Evolutionary conservation across 768 basidiomycete species (phyloP), one percentile per base, ranked within the genome.

Genomic region (Leucosporidium scottii): DNA sequence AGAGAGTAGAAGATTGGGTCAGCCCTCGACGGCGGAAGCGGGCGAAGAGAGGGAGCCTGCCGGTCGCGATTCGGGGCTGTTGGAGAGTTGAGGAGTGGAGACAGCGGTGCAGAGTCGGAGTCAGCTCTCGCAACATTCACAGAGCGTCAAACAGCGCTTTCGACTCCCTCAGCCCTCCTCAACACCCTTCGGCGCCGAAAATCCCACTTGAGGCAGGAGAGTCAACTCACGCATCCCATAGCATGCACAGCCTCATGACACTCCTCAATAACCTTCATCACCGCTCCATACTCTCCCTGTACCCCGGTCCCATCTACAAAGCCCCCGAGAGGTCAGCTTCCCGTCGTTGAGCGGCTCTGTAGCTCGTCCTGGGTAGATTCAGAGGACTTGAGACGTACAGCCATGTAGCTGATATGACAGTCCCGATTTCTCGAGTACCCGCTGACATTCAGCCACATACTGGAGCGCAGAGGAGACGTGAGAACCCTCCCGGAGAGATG

Each of bases 191-290:
- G 39, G 39, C 39, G 39, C 6, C 13, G 39, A 44, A 44, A 6
- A 6, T 13, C 15, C 39, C 34, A 34, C n/a, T n/a, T n/a, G n/a
- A n/a, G n/a, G n/a, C n/a, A n/a, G n/a, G 34, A 34, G 34, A 34
- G 39, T 13, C 39, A 27, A 58, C 57, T 58, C 30, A 53, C 50
- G 49, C 58, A 34, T 28, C 61, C 67, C 76, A 84, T 83, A 1
- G 83, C 85, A 70, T 93, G 91, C 8, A 93, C 87, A 2, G 90
- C 91, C 30, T 83, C 83, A 76, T 98, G 94, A 76, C 92, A 96
- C 68, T 88, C 89, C 71, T 91, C 89, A 69, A 98, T 59, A 3
- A 87, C 91, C 73, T 87, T 82, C 66, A 84, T 86, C 50, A 98
- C 94, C 60, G 85, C 81, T 28, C 83, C 82, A 91, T 91, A 97